Conservation (phyloP, 106 monocot species). For the Dioscorea alata region DNA sequence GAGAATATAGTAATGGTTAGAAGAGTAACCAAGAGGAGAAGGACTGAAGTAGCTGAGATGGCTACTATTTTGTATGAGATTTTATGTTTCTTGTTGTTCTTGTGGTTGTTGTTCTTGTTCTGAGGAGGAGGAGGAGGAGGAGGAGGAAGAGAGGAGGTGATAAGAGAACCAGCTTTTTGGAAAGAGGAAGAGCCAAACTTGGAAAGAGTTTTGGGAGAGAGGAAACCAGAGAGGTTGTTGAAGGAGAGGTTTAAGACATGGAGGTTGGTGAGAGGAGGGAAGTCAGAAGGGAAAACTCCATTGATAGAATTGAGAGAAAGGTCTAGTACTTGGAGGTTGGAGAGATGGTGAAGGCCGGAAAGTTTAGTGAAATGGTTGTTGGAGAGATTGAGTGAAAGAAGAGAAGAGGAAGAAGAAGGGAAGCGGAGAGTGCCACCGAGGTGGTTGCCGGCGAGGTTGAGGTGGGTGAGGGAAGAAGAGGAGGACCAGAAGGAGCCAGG, state of each 20-base stretch:
- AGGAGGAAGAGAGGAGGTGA: neutral
- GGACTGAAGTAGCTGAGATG: neutral
- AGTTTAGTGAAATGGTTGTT: constrained; percentile 69
- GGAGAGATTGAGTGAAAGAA: constrained; percentile 52
- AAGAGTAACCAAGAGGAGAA: neutral
- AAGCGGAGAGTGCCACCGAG: constrained; percentile 70
- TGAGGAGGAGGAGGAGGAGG: neutral
- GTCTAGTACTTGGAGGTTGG: constrained; percentile 35
- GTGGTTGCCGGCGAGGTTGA: constrained; percentile 63
- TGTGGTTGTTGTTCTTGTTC: neutral
- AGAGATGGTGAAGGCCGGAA: constrained; percentile 11
- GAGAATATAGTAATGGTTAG: neutral
- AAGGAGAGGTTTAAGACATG: constrained; percentile 62
- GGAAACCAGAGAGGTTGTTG: constrained; percentile 68
- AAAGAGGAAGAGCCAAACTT: constrained; percentile 72
- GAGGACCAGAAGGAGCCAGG: constrained; percentile 60
- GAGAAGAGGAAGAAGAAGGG: neutral
- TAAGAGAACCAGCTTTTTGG: constrained; percentile 25
- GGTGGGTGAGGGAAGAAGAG: constrained; percentile 32
- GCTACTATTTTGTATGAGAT: neutral
- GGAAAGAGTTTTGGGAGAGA: constrained; percentile 6
- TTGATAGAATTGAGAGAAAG: constrained; percentile 55
- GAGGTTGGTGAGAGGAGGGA: constrained; percentile 33
- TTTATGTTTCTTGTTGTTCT: neutral
- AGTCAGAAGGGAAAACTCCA: constrained; percentile 45